A percentile compares a stretch with the other conserved stretches of the same genome.
These are phyloP conservation scores for Magnolia kwangsiensis DNA, from an alignment of 164 flowering plant species.

Conservation along the genomic window DNA sequence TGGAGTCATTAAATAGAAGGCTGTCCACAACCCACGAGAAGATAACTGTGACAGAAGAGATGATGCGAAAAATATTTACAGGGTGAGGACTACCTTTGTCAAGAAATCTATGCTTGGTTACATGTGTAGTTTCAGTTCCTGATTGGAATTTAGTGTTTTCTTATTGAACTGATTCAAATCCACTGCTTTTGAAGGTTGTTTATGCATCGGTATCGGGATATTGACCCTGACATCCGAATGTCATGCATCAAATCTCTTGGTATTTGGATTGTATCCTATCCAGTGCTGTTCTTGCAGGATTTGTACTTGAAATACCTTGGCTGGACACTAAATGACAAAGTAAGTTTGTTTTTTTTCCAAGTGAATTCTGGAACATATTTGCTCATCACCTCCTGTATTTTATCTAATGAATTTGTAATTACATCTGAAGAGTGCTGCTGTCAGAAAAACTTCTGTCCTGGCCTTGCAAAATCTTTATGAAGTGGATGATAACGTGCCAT, in stretches of 20 bases:
- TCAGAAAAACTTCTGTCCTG: slow-evolving; percentile 81
- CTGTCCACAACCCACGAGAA: slow-evolving; percentile 70
- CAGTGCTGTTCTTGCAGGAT: slow-evolving; percentile 89
- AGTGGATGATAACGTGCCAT: slow-evolving; percentile 88
- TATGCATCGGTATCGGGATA: slow-evolving; percentile 94
- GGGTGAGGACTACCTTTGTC: slow-evolving; percentile 43
- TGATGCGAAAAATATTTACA: slow-evolving; percentile 92
- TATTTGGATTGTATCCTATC: slow-evolving; percentile 89
- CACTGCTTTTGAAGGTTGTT: slow-evolving; percentile 59
- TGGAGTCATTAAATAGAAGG: slow-evolving; percentile 85
- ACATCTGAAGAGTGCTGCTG: slow-evolving; percentile 74
- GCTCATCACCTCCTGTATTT: neutral
- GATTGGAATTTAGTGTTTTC: neutral
- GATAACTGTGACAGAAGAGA: slow-evolving; percentile 67
- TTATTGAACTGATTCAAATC: neutral
- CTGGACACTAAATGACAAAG: slow-evolving; percentile 98
- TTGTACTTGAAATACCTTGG: slow-evolving; percentile 94
- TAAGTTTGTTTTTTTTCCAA: slow-evolving; percentile 21
- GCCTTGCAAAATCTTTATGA: slow-evolving; percentile 94
- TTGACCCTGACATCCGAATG: slow-evolving; percentile 87
- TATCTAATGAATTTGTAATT: slow-evolving; percentile 7
- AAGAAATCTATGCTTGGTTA: neutral
- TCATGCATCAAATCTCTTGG: slow-evolving; percentile 94
- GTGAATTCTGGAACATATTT: slow-evolving; percentile 4
- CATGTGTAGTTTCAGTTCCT: neutral